phyloP scores from a whole-genome alignment of 495 filamentous ascomycete genomes.

The Penicillium cataractarum region DNA sequence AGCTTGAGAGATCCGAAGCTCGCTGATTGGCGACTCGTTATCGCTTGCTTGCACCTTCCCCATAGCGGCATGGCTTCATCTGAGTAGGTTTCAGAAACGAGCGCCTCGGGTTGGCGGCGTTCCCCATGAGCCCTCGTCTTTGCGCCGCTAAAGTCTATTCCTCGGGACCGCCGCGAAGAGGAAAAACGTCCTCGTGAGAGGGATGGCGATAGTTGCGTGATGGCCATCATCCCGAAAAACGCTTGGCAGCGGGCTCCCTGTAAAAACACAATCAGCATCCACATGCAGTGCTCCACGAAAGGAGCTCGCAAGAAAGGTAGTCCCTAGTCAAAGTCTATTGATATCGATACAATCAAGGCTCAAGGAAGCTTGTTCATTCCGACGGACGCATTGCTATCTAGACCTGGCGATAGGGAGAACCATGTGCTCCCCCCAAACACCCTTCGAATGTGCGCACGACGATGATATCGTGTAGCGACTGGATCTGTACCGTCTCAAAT shows the following conservation, averaged over 20 bases:
- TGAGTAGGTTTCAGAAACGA: not conserved
- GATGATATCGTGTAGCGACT: not conserved
- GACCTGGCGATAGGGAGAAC: not conserved
- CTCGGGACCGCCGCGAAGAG: not conserved
- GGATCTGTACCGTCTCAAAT: no score
- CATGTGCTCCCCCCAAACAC: not conserved
- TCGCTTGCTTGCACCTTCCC: not conserved
- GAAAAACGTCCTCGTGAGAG: not conserved
- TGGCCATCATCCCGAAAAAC: not conserved
- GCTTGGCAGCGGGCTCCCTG: not conserved
- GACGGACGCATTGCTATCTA: not conserved
- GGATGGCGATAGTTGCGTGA: not conserved
- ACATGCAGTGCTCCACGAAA: not conserved
- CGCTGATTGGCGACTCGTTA: slow-evolving; percentile 2
- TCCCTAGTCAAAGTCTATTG: not conserved
- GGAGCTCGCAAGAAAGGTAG: not conserved
- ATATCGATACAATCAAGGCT: not conserved
- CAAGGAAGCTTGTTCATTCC: not conserved
- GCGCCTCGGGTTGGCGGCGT: not conserved
- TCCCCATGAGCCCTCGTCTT: not conserved
- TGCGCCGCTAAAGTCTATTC: slow-evolving; percentile 6
- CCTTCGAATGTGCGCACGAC: no score
- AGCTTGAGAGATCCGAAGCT: slow-evolving; percentile 1
- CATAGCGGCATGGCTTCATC: not conserved
- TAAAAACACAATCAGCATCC: not conserved